Percentiles rank a stretch among this genome's conserved stretches.
Evolutionary conservation across 768 basidiomycete genomes (phyloP).

Genomic region (Macrolepiota fuliginosa): DNA sequence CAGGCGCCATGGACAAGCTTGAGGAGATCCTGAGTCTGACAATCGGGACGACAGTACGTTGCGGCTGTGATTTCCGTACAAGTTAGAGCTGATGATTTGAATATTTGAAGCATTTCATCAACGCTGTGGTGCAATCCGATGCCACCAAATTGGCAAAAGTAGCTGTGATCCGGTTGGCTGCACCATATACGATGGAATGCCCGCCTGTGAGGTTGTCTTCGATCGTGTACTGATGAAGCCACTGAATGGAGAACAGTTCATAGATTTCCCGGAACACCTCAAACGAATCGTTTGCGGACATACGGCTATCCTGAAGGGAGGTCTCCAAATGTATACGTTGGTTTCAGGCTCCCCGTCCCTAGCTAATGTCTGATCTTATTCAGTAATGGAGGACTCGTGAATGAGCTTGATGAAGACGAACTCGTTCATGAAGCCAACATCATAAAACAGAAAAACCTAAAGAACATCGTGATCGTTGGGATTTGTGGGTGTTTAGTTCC

Average conservation of each 20-base stretch:
- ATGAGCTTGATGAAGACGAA: conserved; percentile 39
- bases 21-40: conserved; percentile 46
- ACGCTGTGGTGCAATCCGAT: conserved; percentile 60
- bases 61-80: neutral
- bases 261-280: conserved; percentile 31
- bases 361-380: neutral
- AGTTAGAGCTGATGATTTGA: neutral
- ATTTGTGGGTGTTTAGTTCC: conserved; percentile 21
- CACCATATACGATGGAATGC: conserved; percentile 54
- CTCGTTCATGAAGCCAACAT: conserved; percentile 40
- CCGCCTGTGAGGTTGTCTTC: conserved; percentile 50
- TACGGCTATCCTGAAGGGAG: conserved; percentile 33
- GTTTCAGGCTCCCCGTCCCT: neutral
- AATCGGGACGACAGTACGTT: conserved; percentile 56
- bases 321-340: conserved; percentile 42
- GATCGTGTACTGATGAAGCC: conserved; percentile 25
- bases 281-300: conserved; percentile 28
- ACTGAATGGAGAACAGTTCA: conserved; percentile 28
- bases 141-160: conserved; percentile 51
- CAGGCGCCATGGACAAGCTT: conserved; percentile 27
- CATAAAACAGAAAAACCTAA: conserved; percentile 27
- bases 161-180: conserved; percentile 62
- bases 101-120: conserved; percentile 43
- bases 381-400: conserved; percentile 30
- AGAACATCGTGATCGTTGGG: conserved; percentile 28